Base-by-base conservation (phyloP, 176 grass and related monocot genomes). In the Rhipidocladum racemiflorum region DNA sequence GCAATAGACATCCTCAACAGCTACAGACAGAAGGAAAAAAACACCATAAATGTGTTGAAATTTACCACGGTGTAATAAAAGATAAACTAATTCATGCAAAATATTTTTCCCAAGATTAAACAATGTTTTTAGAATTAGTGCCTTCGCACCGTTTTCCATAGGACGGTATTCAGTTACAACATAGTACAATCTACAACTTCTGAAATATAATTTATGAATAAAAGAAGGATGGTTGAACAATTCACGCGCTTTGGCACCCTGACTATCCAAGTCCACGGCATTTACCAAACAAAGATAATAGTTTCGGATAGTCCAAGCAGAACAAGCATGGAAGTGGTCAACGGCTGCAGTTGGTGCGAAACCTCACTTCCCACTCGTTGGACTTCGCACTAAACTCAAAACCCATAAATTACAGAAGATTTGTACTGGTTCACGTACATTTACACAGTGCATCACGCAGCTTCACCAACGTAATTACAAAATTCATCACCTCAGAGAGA, bases 191-290 rank as follows among this genome's bases (percentile, higher is more conserved):
- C 9, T 55, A 65, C 12, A 24, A 17, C 13, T 39, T 23, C 16
- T 39, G 16, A 14, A 73, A 39, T 24, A 51, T 7, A 65, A 1
- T 9, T 17, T 46, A 70, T 46, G 28, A 50, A 53, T 17, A 80
- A 79, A 61, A 43, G 12, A 55, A 65, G 18, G 48, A 72, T 59
- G 39, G 76, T 51, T 70, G 79, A 70, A 64, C 17, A 49, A 45
- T 40, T 71, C 21, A 88, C 82, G 46, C 42, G 67, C 39, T 51
- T 85, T 88, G 70, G 78, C 16, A 81, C 38, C 28, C 66, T 79
- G 20, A 76, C 60, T 46, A 77, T 44, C 59, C 62, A 72, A 76
- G 75, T 76, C 54, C 42, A 85, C 48, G 56, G 48, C 70, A 69
- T n/a, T 70, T 77, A 85, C 14, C 59, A 66, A 61, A 61, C 10